Evolutionary conservation across 2,329 filamentous ascomycete genomes (phyloP).

Genomic region (Dryadomyces sulphureus): DNA sequence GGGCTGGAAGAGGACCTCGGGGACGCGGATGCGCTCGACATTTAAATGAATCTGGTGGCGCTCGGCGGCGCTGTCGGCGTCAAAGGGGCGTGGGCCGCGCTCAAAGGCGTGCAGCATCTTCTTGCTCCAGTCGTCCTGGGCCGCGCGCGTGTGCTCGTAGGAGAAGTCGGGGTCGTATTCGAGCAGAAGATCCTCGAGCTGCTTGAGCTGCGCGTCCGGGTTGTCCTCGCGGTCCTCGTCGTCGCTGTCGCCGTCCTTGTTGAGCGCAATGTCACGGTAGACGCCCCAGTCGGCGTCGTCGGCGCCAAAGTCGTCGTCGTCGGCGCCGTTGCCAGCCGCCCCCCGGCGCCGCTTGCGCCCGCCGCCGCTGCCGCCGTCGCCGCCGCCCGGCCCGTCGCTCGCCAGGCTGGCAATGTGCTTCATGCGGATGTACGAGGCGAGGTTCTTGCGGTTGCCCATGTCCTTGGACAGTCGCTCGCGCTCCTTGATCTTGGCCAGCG

Average conservation of each 20-base stretch:
- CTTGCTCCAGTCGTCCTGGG: conserved; percentile 91
- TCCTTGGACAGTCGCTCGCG: conserved; percentile 87
- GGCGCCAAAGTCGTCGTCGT: conserved; percentile 86
- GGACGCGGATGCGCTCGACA: conserved; percentile 86
- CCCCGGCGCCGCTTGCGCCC: conserved; percentile 56
- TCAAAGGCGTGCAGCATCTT: conserved; percentile 80
- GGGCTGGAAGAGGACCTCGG: conserved; percentile 86
- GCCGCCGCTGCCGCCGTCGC: conserved; percentile 18
- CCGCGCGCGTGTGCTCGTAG: conserved; percentile 82
- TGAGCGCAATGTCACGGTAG: conserved; percentile 73
- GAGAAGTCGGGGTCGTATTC: conserved; percentile 78
- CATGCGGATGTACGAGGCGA: conserved; percentile 95
- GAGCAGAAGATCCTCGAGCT: conserved; percentile 71
- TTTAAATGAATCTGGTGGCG: conserved; percentile 87
- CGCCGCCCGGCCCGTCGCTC: conserved; percentile 39
- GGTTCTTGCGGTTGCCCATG: conserved; percentile 87
- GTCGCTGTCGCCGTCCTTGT: conserved; percentile 54
- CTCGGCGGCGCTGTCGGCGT: conserved; percentile 63
- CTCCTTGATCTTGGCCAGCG: conserved; percentile 78
- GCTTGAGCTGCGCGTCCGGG: conserved; percentile 55
- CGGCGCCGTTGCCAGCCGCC: conserved; percentile 41
- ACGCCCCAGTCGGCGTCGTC: conserved; percentile 98
- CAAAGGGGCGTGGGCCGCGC: conserved; percentile 75
- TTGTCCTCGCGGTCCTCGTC: conserved; percentile 91
- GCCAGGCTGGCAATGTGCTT: conserved; percentile 94